These are phyloP conservation scores for Bromus sterilis DNA, from an alignment of 176 grass and related monocot genomes.

Conservation along the genomic window DNA sequence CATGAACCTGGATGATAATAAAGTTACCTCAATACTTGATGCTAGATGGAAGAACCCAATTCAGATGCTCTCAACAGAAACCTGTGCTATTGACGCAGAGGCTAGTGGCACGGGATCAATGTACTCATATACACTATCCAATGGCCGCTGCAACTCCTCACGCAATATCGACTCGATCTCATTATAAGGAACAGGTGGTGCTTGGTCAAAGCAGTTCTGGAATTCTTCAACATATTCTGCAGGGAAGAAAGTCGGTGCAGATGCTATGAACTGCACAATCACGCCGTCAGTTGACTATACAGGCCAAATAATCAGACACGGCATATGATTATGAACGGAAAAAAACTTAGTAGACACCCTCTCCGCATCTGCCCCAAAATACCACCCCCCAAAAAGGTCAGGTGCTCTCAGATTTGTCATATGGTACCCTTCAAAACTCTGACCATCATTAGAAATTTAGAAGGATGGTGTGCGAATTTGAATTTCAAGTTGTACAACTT, in stretches of 20 bases:
- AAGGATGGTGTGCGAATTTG: not conserved
- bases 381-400: not conserved
- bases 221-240: conserved; percentile 93
- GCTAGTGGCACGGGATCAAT: conserved; percentile 82
- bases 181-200: too few relatives aligned
- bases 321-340: not conserved
- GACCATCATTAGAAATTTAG: not conserved
- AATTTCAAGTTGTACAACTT: not conserved
- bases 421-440: not conserved
- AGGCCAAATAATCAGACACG: not conserved
- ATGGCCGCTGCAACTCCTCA: conserved; percentile 74
- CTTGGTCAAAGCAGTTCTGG: conserved; percentile 83
- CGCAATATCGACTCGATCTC: conserved; percentile 33
- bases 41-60: not conserved
- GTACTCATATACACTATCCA: conserved; percentile 78
- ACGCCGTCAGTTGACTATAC: conserved; percentile 14
- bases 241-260: conserved; percentile 89
- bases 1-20: conserved; percentile 60
- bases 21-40: not conserved
- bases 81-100: conserved; percentile 90
- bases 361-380: not conserved
- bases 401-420: not conserved
- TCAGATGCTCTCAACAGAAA: conserved; percentile 16
- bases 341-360: not conserved
- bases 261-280: conserved; percentile 78